Percentiles rank a stretch among this genome's conserved stretches.
phyloP scores from a whole-genome alignment of 2,329 filamentous ascomycete species.

The Domatiomyces globalis region DNA sequence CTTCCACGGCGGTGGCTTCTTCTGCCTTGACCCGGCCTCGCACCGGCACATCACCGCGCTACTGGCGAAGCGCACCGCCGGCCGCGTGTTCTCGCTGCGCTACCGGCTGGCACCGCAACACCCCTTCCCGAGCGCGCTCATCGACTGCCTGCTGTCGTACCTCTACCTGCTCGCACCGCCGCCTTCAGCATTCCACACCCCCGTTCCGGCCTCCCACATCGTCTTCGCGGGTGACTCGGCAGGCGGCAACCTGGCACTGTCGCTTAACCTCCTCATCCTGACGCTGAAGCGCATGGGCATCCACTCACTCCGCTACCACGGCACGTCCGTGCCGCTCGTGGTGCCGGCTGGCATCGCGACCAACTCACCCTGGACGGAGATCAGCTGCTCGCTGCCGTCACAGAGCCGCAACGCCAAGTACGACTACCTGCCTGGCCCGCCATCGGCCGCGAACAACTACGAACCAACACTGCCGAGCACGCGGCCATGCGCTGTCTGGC shows the following conservation, averaged over 20 bases:
- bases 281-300: conserved; percentile 24
- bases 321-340: conserved; percentile 26
- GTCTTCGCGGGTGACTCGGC: conserved; percentile 35
- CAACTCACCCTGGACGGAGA: conserved; percentile 31
- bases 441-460: conserved; percentile 12
- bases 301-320: conserved; percentile 27
- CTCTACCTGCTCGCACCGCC: conserved; percentile 34
- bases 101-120: conserved; percentile 36
- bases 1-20: conserved; percentile 35
- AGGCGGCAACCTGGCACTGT: conserved; percentile 30
- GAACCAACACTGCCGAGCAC: not conserved
- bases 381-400: conserved; percentile 30
- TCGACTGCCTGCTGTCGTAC: conserved; percentile 35
- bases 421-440: conserved; percentile 27
- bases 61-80: conserved; percentile 26
- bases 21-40: conserved; percentile 31
- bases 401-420: conserved; percentile 24
- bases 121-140: conserved; percentile 33
- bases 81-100: conserved; percentile 30
- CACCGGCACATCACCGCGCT: conserved; percentile 26
- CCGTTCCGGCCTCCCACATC: conserved; percentile 31
- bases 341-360: conserved; percentile 26
- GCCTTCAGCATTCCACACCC: conserved; percentile 27
- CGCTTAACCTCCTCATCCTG: conserved; percentile 30
- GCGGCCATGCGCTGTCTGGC: conserved; percentile 24